phyloP scores from a whole-genome alignment of 2,329 filamentous ascomycete species.

The Parafenestella ontariensis region DNA sequence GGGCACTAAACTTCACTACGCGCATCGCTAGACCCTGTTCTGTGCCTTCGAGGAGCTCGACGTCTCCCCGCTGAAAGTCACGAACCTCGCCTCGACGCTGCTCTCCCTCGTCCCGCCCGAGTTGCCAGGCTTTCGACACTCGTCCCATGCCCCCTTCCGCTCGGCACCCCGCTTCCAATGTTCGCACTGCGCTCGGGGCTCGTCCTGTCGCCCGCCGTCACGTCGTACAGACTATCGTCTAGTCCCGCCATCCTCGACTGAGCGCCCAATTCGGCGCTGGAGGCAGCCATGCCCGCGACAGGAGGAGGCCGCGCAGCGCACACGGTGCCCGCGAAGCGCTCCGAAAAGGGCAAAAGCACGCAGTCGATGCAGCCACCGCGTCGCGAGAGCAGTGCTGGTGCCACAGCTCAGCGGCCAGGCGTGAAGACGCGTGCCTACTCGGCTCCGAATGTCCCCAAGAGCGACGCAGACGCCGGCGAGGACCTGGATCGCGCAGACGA shows the following conservation, averaged over 20 bases:
- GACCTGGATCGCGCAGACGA: conserved; percentile 59
- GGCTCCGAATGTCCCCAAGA: conserved; percentile 43
- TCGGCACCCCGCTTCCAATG: conserved; percentile 15
- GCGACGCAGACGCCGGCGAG: conserved; percentile 25
- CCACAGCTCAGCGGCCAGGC: conserved; percentile 33
- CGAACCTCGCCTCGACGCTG: background rate
- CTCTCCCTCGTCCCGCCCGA: background rate
- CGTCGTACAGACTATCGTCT: conserved; percentile 26
- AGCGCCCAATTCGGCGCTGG: background rate
- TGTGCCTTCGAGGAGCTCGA: background rate
- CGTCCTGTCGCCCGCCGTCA: conserved; percentile 26
- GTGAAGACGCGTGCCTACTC: conserved; percentile 49
- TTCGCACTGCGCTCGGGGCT: conserved; percentile 29
- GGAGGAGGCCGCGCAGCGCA: conserved; percentile 21
- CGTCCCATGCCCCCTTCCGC: background rate
- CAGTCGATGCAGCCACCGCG: conserved; percentile 33
- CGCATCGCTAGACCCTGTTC: background rate
- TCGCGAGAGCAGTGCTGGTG: conserved; percentile 21
- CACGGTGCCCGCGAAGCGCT: conserved; percentile 17
- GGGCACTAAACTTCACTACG: background rate
- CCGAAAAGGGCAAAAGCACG: conserved; percentile 36
- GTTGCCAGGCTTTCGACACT: background rate
- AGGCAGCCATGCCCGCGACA: conserved; percentile 21
- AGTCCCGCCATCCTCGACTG: conserved; percentile 11
- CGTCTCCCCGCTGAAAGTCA: background rate